Percentiles rank a stretch among this genome's conserved stretches.
phyloP scores from a whole-genome alignment of 371 early-diverging fungal genomes.

The Mucor mucedo region DNA sequence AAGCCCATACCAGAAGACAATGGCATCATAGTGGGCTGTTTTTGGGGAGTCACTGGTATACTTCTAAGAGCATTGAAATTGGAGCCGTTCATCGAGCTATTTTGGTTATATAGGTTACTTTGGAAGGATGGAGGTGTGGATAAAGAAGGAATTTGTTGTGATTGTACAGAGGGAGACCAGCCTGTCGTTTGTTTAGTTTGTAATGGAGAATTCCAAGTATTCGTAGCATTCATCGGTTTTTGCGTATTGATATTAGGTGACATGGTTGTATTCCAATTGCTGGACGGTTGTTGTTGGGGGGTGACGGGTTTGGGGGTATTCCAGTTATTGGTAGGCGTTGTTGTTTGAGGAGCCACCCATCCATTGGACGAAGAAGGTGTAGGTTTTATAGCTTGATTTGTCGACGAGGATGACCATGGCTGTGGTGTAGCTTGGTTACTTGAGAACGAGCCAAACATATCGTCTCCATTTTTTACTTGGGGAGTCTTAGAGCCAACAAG shows the following conservation, averaged over 20 bases:
- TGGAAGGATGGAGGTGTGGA: slow-evolving; percentile 4
- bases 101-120: slow-evolving; percentile 7
- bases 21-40: slow-evolving; percentile 17
- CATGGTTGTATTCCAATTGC: not conserved
- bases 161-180: slow-evolving; percentile 8
- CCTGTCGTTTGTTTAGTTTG: slow-evolving; percentile 5
- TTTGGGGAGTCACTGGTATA: slow-evolving; percentile 1
- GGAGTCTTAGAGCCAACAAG: slow-evolving; percentile 34
- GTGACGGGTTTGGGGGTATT: not conserved
- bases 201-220: slow-evolving; percentile 5
- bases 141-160: slow-evolving; percentile 9
- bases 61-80: not conserved
- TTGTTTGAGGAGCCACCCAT: not conserved
- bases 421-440: slow-evolving; percentile 1
- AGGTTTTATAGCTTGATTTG: slow-evolving; percentile 10
- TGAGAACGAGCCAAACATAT: slow-evolving; percentile 25
- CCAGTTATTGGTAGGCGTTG: not conserved
- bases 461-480: slow-evolving; percentile 11
- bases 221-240: not conserved
- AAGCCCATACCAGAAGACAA: slow-evolving; percentile 33
- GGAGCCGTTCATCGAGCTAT: slow-evolving; percentile 1
- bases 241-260: not conserved
- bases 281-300: slow-evolving; percentile 1
- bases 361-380: not conserved
- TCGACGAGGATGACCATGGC: slow-evolving; percentile 2